A percentile compares a stretch with the other conserved stretches of the same genome.
phyloP scores from a whole-genome alignment of 352 stramenopile species.

The Pelagophyceae sp. region DNA sequence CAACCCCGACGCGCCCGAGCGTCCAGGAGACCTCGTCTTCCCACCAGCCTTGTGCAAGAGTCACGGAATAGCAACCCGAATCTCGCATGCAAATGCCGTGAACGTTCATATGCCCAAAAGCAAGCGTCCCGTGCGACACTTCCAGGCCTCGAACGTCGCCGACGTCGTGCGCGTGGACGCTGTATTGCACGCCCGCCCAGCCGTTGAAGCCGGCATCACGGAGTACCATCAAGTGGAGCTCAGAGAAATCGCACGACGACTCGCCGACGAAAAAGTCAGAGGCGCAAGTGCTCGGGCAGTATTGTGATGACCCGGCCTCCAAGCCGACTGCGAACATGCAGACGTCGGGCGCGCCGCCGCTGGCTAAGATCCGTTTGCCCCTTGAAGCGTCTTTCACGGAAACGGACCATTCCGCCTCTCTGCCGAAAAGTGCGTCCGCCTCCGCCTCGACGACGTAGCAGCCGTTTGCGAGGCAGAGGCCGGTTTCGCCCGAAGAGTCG shows the following conservation, averaged over 20 bases:
- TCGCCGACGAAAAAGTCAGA: background rate
- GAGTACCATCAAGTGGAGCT: background rate
- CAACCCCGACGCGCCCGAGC: background rate
- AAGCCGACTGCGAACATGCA: background rate
- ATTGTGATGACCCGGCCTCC: background rate
- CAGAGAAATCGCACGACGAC: background rate
- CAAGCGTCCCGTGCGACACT: background rate
- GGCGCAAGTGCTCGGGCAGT: background rate
- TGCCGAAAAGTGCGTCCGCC: background rate
- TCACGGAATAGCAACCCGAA: conserved; percentile 5
- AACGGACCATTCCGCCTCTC: background rate
- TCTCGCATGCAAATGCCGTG: background rate
- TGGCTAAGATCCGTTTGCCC: background rate
- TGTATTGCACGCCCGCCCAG: background rate
- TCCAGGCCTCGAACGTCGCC: background rate
- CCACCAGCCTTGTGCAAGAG: background rate
- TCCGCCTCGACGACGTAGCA: conserved; percentile 7
- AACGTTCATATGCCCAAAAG: background rate
- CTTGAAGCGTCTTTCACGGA: background rate
- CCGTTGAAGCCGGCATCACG: conserved; percentile 4
- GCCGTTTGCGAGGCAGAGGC: background rate
- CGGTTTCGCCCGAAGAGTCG: background rate
- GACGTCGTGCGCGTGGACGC: background rate
- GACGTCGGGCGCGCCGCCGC: background rate
- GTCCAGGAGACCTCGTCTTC: conserved; percentile 1